Evolutionary conservation across 306 rosid genomes (phyloP), one percentile per base, ranked within the genome.

Genomic region (Cucumis cinereus): DNA sequence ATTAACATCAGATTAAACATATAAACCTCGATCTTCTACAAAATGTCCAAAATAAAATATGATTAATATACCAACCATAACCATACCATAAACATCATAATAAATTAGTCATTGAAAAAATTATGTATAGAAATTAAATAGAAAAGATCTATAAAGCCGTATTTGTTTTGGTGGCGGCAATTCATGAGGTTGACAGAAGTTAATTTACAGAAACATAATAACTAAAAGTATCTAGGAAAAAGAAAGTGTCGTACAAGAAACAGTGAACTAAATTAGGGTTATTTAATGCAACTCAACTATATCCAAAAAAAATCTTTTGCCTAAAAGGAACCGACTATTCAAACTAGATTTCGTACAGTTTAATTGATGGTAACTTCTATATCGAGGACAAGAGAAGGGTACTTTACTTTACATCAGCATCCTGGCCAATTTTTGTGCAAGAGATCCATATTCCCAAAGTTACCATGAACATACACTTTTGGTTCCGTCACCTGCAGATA

Each of bases 381-480:
- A 55, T 20, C 47, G 63, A 47, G 43, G 6, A 49, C 15, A 49
- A 26, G 56, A 70, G 75, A 26, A 47, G 58, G 13, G 15, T 26
- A 70, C 38, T 24, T 70, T 70, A 70, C 75, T 71, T 22, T 55
- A 62, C 43, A 59, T 81, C 81, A 82, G 88, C 94, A 93, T 60
- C 96, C 96, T 23, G 88, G 96, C 96, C 96, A 89, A 62, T 43
- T 68, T 85, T 77, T 69, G 74, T 66, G 30, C 79, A 88, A 6
- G 47, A 88, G 76, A 54, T 79, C 84, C 59, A 75, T 72, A 76
- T 85, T 83, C 73, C 61, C 55, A 17, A 75, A 63, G 80, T 78
- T 87, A 79, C 97, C 96, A 74, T 90, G 97, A 55, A 88, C 84
- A 73, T 79, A 88, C 10, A 91, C 92, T 86, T 87, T 91, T 73